These are phyloP conservation scores for Chlamydomonas eustigma DNA, from an alignment of 139 green algal genomes.

Conservation along the genomic window DNA sequence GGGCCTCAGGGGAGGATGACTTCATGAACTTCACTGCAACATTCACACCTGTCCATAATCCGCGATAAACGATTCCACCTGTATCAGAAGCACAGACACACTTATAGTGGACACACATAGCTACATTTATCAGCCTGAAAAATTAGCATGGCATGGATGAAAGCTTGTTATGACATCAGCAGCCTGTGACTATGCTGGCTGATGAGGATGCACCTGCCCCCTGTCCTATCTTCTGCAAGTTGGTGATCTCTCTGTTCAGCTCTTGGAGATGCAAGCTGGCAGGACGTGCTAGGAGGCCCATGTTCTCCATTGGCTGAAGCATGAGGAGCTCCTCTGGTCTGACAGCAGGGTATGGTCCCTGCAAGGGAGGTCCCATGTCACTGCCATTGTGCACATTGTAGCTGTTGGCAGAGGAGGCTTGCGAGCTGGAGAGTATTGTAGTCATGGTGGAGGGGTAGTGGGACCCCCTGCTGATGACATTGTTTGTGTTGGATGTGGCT, in stretches of 20 bases:
- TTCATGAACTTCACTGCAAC: conserved; percentile 22
- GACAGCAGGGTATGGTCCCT: neutral
- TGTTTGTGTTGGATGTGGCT: neutral
- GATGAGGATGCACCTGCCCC: conserved; percentile 15
- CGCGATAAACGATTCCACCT: conserved; percentile 18
- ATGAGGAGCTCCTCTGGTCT: conserved; percentile 14
- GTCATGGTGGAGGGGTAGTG: neutral
- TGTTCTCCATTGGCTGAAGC: conserved; percentile 8
- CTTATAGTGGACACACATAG: too few species aligned
- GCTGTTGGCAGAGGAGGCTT: neutral
- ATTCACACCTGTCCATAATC: conserved; percentile 12
- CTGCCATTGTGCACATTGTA: neutral
- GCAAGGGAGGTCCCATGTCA: neutral
- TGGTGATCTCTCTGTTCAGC: conserved; percentile 10
- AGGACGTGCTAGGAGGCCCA: conserved; percentile 9
- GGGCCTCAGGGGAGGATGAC: conserved; percentile 9
- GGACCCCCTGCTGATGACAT: neutral
- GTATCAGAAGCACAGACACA: too few species aligned
- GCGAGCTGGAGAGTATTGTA: neutral
- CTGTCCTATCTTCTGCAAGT: conserved; percentile 14
- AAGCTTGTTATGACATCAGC: neutral
- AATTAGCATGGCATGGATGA: too few species aligned
- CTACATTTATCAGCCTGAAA: too few species aligned
- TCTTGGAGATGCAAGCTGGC: conserved; percentile 9
- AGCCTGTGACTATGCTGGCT: neutral